These are phyloP conservation scores for Ustilago nuda DNA, from an alignment of 1,284 basidiomycete species.

Conservation along the genomic window DNA sequence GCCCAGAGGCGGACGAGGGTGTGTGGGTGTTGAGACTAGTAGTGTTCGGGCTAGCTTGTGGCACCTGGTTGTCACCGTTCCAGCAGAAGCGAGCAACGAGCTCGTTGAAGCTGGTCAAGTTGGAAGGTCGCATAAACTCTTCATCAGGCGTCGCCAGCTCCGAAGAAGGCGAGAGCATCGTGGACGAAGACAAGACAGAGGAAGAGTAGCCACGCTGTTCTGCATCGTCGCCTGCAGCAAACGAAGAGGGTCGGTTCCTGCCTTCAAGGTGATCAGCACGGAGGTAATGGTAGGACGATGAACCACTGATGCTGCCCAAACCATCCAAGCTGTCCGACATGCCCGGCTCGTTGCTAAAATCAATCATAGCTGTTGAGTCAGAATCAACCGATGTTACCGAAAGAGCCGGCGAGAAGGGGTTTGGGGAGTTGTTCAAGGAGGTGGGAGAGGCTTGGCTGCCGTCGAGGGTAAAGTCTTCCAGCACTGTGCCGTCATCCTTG, in stretches of 20 bases:
- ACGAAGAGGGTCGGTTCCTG: slow-evolving; percentile 32
- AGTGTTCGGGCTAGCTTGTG: slow-evolving; percentile 31
- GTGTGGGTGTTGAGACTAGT: slow-evolving; percentile 26
- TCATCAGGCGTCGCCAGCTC: slow-evolving; percentile 52
- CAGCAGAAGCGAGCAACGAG: slow-evolving; percentile 63
- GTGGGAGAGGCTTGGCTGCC: slow-evolving; percentile 56
- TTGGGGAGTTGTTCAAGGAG: slow-evolving; percentile 54
- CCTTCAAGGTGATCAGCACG: slow-evolving; percentile 32
- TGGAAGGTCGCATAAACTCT: slow-evolving; percentile 52
- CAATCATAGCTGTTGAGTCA: slow-evolving; percentile 51
- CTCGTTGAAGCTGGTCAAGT: slow-evolving; percentile 60
- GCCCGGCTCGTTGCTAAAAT: slow-evolving; percentile 15
- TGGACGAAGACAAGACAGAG: slow-evolving; percentile 42
- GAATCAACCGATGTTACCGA: slow-evolving; percentile 57
- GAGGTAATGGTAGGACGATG: slow-evolving; percentile 31
- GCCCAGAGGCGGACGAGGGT: slow-evolving; percentile 44
- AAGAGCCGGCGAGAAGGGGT: slow-evolving; percentile 55
- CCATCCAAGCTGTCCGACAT: slow-evolving; percentile 37
- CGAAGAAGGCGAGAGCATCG: slow-evolving; percentile 46
- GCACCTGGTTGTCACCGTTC: slow-evolving; percentile 55
- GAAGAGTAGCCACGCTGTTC: slow-evolving; percentile 46
- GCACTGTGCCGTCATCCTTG: slow-evolving; percentile 40
- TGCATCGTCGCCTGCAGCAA: slow-evolving; percentile 27
- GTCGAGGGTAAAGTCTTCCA: slow-evolving; percentile 57
- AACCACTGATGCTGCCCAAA: slow-evolving; percentile 21